Conservation (phyloP, 1,139 yeast genomes). For the Yamadazyma oceani region DNA sequence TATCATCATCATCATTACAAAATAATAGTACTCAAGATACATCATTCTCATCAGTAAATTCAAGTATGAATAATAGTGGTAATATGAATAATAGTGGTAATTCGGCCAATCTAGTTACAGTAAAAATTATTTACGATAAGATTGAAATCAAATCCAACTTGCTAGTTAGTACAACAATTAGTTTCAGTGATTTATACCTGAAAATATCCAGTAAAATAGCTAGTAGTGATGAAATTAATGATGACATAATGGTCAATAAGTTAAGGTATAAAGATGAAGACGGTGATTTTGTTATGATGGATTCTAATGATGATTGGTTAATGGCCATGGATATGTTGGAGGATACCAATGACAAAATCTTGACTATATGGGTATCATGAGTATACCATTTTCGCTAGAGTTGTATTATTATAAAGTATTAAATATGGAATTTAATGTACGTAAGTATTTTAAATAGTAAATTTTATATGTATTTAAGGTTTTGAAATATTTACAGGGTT, state of each 20-base stretch:
- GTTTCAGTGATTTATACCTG: slow-evolving; percentile 48
- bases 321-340: slow-evolving; percentile 56
- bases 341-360: slow-evolving; percentile 37
- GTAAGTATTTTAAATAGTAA: neutral
- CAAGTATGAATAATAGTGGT: slow-evolving; percentile 11
- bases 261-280: slow-evolving; percentile 92
- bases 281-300: slow-evolving; percentile 87
- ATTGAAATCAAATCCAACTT: slow-evolving; percentile 33
- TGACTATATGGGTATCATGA: slow-evolving; percentile 43
- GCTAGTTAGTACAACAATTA: slow-evolving; percentile 44
- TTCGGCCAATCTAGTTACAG: slow-evolving; percentile 14
- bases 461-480: neutral
- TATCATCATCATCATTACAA: slow-evolving; percentile 18
- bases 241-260: slow-evolving; percentile 44
- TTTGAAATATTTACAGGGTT: slow-evolving; percentile 5
- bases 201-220: slow-evolving; percentile 39
- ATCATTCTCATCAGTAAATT: slow-evolving; percentile 18
- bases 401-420: slow-evolving; percentile 3
- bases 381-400: neutral
- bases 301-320: slow-evolving; percentile 74
- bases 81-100: slow-evolving; percentile 1
- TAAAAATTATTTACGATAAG: slow-evolving; percentile 54
- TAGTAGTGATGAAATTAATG: slow-evolving; percentile 29
- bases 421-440: neutral
- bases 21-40: slow-evolving; percentile 19